Percentiles rank a stretch among this genome's conserved stretches.
These are phyloP conservation scores for Patellaria atrata DNA, from an alignment of 495 filamentous ascomycete genomes.

Conservation along the genomic window DNA sequence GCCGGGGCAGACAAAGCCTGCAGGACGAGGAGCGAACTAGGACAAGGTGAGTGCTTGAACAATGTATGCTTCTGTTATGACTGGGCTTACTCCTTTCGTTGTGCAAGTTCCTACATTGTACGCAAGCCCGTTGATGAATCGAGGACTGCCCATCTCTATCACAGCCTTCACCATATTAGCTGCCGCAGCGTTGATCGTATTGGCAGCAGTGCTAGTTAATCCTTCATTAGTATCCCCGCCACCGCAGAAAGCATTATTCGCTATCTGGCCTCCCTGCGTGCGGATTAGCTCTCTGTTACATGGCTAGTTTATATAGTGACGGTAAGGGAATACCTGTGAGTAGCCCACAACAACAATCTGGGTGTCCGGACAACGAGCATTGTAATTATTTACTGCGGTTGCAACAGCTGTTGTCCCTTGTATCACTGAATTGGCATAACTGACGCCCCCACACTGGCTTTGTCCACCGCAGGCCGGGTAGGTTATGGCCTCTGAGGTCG, in stretches of 20 bases:
- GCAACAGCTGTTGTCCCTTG: constrained; percentile 40
- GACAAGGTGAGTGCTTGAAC: too few relatives aligned
- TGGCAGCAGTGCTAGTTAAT: constrained; percentile 30
- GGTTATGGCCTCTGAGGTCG: constrained; percentile 39
- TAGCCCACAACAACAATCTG: constrained; percentile 48
- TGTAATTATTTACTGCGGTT: constrained; percentile 39
- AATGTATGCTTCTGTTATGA: background rate
- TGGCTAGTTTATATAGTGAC: background rate
- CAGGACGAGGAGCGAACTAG: constrained; percentile 41
- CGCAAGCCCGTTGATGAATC: constrained; percentile 35
- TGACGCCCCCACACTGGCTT: constrained; percentile 33
- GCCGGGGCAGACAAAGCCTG: constrained; percentile 40
- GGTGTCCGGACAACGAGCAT: constrained; percentile 39
- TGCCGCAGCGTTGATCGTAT: constrained; percentile 32
- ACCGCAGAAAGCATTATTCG: constrained; percentile 49
- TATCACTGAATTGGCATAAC: constrained; percentile 38
- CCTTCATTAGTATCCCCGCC: constrained; percentile 41
- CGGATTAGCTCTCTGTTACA: background rate
- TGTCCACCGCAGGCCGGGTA: constrained; percentile 50
- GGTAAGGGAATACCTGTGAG: constrained; percentile 31
- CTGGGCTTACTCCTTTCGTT: constrained; percentile 39
- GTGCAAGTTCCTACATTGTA: constrained; percentile 48
- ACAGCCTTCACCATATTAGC: constrained; percentile 41
- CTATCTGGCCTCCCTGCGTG: constrained; percentile 43
- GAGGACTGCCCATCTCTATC: constrained; percentile 50